Percentiles rank a stretch among this genome's conserved stretches.
Conservation (phyloP, 495 filamentous ascomycete species). For the Aspergillus affinis region DNA sequence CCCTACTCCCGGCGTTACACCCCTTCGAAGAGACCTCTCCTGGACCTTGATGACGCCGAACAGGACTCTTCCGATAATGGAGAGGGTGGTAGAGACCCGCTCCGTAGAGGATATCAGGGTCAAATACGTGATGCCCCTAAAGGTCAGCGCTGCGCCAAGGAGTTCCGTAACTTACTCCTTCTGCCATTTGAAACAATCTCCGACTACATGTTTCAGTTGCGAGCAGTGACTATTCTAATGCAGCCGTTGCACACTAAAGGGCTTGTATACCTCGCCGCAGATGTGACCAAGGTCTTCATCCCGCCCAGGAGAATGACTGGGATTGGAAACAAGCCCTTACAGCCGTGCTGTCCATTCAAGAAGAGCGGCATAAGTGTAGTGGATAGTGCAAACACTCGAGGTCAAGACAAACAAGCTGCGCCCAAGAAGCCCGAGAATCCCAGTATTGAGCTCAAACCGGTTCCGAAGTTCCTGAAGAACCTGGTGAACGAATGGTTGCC, state of each 20-base stretch:
- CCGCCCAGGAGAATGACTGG: constrained; percentile 88
- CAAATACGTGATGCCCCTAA: constrained; percentile 85
- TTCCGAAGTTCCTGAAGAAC: constrained; percentile 93
- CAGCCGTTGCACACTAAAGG: constrained; percentile 73
- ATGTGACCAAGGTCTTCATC: constrained; percentile 96
- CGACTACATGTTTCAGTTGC: constrained; percentile 88
- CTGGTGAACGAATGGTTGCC: constrained; percentile 95
- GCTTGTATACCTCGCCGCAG: constrained; percentile 90
- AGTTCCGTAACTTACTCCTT: constrained; percentile 73
- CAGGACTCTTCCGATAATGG: too few relatives aligned
- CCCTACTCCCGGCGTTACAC: constrained; percentile 96
- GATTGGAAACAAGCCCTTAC: constrained; percentile 88
- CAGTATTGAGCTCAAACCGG: constrained; percentile 88
- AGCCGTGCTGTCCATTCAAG: too few relatives aligned
- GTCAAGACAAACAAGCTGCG: too few relatives aligned
- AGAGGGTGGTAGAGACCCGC: constrained; percentile 59
- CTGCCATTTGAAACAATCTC: constrained; percentile 89
- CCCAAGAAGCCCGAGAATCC: constrained; percentile 57
- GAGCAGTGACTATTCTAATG: constrained; percentile 80
- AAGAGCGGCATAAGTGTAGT: too few relatives aligned
- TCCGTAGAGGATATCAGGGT: constrained; percentile 74
- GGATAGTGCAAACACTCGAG: constrained; percentile 10
- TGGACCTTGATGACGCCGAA: constrained; percentile 84
- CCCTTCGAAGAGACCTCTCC: constrained; percentile 91
- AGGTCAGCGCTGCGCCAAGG: constrained; percentile 78